Conservation (phyloP, 495 filamentous ascomycete genomes). For the Penicillium odoratum region DNA sequence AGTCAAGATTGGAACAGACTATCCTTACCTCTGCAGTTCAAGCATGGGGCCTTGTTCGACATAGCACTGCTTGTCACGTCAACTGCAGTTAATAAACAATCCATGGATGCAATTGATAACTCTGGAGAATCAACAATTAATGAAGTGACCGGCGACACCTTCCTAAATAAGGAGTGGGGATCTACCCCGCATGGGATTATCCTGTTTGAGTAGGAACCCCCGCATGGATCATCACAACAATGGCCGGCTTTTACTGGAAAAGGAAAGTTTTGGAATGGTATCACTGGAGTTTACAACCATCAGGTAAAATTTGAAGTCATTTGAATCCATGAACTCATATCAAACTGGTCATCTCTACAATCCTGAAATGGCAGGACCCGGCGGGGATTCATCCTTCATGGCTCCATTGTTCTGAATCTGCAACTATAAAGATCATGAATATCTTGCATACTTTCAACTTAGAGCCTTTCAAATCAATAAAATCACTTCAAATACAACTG, state of each 20-base stretch:
- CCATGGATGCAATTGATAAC: too few relatives aligned
- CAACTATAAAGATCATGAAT: neutral
- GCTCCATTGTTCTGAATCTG: neutral
- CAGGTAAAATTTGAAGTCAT: neutral
- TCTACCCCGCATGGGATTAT: neutral
- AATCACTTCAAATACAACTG: too few relatives aligned
- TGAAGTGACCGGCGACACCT: neutral
- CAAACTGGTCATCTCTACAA: neutral
- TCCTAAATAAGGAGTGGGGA: neutral
- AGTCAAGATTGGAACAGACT: neutral
- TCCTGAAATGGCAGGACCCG: neutral
- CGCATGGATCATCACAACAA: neutral
- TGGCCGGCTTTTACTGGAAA: neutral
- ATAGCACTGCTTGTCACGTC: neutral
- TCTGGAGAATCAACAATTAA: neutral
- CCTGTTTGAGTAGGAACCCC: too few relatives aligned
- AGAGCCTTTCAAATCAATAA: too few relatives aligned
- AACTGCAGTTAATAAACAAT: neutral
- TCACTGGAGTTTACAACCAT: neutral
- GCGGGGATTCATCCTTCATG: neutral
- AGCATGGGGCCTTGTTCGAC: conserved; percentile 13
- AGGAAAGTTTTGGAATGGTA: neutral
- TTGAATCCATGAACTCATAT: neutral
- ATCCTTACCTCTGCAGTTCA: conserved; percentile 15
- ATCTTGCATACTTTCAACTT: neutral